Conservation (phyloP, 2,329 filamentous ascomycete species). For the Leptographium procerum region DNA sequence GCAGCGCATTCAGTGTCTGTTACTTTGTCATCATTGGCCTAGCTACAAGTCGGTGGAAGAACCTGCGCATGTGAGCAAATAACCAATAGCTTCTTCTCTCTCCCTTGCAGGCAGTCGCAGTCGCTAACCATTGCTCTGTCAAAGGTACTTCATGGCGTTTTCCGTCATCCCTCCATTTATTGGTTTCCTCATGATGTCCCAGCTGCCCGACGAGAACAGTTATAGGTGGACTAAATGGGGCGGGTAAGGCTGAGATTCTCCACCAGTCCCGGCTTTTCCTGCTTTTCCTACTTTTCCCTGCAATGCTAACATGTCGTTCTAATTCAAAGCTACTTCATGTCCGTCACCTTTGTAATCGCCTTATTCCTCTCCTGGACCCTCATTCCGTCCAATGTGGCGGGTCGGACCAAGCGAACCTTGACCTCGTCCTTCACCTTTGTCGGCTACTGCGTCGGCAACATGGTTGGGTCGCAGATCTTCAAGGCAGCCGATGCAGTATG, state of each 20-base stretch:
- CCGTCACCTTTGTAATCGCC: conserved; percentile 21
- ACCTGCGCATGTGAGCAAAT: conserved; percentile 18
- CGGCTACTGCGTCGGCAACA: conserved; percentile 36
- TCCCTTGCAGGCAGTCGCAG: no score
- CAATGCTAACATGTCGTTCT: background rate
- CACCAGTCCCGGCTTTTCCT: background rate
- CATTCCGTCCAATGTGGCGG: conserved; percentile 33
- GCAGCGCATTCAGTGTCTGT: conserved; percentile 20
- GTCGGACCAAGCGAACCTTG: conserved; percentile 34
- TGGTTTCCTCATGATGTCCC: conserved; percentile 25
- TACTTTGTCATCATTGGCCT: conserved; percentile 24
- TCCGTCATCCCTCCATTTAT: conserved; percentile 23
- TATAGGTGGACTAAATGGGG: conserved; percentile 27
- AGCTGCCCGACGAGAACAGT: conserved; percentile 21
- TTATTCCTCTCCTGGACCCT: conserved; percentile 24
- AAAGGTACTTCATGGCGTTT: conserved; percentile 24
- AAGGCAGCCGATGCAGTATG: conserved; percentile 26
- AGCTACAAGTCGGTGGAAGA: conserved; percentile 20
- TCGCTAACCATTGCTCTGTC: background rate
- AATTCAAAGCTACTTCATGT: conserved; percentile 20
- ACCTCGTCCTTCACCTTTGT: conserved; percentile 33
- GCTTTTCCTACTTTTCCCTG: background rate
- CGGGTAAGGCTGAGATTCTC: conserved; percentile 9
- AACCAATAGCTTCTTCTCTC: background rate
- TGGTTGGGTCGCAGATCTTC: conserved; percentile 35